A percentile compares a stretch with the other conserved stretches of the same genome.
Evolutionary conservation across 1,284 basidiomycete species (phyloP).

Genomic region (Violaceomyces palustris): DNA sequence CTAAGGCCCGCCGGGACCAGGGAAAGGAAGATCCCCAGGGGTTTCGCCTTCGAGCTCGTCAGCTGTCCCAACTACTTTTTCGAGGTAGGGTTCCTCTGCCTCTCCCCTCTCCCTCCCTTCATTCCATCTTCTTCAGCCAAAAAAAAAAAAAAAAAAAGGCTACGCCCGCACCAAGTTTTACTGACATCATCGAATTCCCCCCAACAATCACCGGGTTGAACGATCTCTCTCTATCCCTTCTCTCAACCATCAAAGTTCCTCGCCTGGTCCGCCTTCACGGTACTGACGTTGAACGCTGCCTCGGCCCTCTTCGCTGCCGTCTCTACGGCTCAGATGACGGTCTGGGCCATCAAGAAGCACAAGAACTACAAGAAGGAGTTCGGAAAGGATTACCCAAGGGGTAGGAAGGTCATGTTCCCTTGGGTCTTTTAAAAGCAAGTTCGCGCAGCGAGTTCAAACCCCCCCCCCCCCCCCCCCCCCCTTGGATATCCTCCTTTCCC

Average conservation of each 20-base stretch:
- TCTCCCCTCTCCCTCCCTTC: not conserved
- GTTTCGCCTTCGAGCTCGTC: slow-evolving; percentile 71
- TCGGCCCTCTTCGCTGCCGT: slow-evolving; percentile 71
- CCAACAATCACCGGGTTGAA: too few species aligned
- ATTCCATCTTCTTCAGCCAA: too few species aligned
- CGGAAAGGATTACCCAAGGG: slow-evolving; percentile 68
- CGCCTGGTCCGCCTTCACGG: slow-evolving; percentile 68
- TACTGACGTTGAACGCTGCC: slow-evolving; percentile 64
- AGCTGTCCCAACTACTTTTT: slow-evolving; percentile 95
- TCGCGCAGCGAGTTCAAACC: too few species aligned
- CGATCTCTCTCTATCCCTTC: too few species aligned
- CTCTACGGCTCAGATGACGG: slow-evolving; percentile 68
- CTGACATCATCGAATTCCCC: too few species aligned
- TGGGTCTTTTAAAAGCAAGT: slow-evolving; percentile 61
- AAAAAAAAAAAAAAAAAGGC: too few species aligned
- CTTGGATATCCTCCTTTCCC: too few species aligned
- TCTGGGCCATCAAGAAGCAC: slow-evolving; percentile 92
- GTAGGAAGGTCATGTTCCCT: slow-evolving; percentile 75
- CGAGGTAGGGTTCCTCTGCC: too few species aligned
- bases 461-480: too few species aligned
- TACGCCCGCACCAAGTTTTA: too few species aligned
- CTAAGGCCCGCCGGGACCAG: slow-evolving; percentile 77
- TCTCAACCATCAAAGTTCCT: slow-evolving; percentile 57
- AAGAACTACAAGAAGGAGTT: slow-evolving; percentile 87
- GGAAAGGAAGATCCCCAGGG: slow-evolving; percentile 75